Base-by-base conservation (phyloP, 179 eudicot species). In the Sideroxylon spinosum region DNA sequence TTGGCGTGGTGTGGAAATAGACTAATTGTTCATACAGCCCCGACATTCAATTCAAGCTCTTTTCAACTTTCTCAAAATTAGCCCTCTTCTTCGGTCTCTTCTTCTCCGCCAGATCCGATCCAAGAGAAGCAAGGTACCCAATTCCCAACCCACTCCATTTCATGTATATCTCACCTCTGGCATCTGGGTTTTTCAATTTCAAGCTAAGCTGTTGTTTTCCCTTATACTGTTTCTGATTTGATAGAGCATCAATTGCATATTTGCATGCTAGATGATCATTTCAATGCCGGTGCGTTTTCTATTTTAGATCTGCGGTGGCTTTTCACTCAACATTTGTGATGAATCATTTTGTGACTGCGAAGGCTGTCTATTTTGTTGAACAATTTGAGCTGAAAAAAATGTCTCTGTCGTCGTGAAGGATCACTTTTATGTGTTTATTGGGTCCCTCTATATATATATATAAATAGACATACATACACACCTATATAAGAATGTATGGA, bases 91-190 rank as follows among this genome's bases (percentile, higher is more conserved):
- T 55, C 52, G 10, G 53, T 49, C 14, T 71, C 57, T 8, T 65
- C 23, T 32, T 29, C 71, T 32, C 26, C 50, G 0, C 56, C 73
- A 69, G 73, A 69, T 69, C 73, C 19, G 78, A 75, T 75, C 59
- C 57, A 7, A 25, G 17, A 37, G 53, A 59, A 20, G 67, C 19
- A 59, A 74, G 77, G 77, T 74, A 74, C 32, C 3, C 29, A 59
- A 37, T 2, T 14, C 19, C 32, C 12, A 74, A 25, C 26, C 77
- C 55, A 37, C 64, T 55, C 26, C 6, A 16, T 16, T 17, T 55
- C 68, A 26, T 55, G 63, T 44, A 7, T 22, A 23, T 59, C 46
- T 62, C 46, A 25, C 56, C 67, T 46, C 20, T 59, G 44, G 14
- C 57, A 0, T 46, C 23, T 23, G 44, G 10, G 57, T 69, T n/a